These are phyloP conservation scores for Solanum neorickii DNA, from an alignment of 257 asterid genomes.

Conservation along the genomic window DNA sequence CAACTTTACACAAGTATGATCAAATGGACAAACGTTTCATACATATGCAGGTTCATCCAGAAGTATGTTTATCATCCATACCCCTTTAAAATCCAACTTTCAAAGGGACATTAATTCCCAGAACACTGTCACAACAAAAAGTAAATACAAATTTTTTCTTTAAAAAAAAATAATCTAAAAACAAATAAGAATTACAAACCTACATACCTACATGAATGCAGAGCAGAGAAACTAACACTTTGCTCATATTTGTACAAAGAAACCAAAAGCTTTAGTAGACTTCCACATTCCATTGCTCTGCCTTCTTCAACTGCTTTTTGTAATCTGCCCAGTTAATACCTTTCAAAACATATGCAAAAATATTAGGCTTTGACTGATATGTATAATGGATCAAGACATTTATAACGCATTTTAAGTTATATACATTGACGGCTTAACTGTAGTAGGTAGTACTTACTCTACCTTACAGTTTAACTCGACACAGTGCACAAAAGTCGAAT, in stretches of 20 bases:
- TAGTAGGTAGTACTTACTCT: background rate
- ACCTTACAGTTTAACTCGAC: background rate
- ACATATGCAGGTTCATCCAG: background rate
- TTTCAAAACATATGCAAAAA: slow-evolving; percentile 8
- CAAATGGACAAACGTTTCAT: background rate
- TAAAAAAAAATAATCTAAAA: background rate
- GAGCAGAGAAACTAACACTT: slow-evolving; percentile 5
- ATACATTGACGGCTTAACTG: background rate
- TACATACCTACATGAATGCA: slow-evolving; percentile 27
- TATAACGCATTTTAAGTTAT: background rate
- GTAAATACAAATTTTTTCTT: background rate
- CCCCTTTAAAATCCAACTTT: slow-evolving; percentile 30
- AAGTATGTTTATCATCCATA: background rate
- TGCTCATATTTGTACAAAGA: slow-evolving; percentile 33
- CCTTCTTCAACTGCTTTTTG: slow-evolving; percentile 72
- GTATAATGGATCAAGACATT: background rate
- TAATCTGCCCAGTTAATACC: slow-evolving; percentile 82
- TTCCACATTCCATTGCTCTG: slow-evolving; percentile 94
- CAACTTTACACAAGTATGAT: background rate
- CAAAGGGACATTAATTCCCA: slow-evolving; percentile 1
- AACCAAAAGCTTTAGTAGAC: slow-evolving; percentile 47
- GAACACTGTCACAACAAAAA: background rate
- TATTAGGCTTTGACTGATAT: background rate
- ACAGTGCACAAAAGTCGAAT: background rate
- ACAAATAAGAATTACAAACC: slow-evolving; percentile 6